These are phyloP conservation scores for Cladosporium sp. DNA, from an alignment of 2,329 filamentous ascomycete species.

Conservation along the genomic window DNA sequence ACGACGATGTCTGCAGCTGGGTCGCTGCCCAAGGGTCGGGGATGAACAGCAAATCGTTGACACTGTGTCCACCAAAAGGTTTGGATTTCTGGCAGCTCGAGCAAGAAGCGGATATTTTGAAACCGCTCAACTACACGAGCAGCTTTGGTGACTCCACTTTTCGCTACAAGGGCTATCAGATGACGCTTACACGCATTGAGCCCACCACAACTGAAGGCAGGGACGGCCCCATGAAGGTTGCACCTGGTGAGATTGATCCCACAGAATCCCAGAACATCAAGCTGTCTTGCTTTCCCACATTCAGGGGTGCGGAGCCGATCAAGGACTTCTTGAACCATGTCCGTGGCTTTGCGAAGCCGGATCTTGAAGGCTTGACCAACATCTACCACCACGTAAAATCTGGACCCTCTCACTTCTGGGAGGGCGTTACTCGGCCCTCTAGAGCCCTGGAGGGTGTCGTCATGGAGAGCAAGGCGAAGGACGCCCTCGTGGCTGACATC, in stretches of 20 bases:
- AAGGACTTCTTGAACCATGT: not conserved
- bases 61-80: not conserved
- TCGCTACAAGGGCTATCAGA: not conserved
- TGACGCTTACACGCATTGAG: slow-evolving; percentile 6
- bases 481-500: slow-evolving; percentile 62
- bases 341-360: not conserved
- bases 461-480: slow-evolving; percentile 62
- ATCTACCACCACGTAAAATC: not conserved
- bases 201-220: not conserved
- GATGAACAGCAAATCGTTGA: not conserved
- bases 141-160: slow-evolving; percentile 21
- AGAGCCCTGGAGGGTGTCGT: slow-evolving; percentile 70
- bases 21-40: not conserved
- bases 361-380: not conserved
- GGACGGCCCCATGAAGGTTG: not conserved
- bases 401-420: not conserved
- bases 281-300: not conserved
- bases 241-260: slow-evolving; percentile 20
- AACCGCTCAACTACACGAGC: slow-evolving; percentile 24
- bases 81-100: not conserved
- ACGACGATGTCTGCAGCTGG: not conserved
- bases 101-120: too few relatives aligned
- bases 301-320: not conserved
- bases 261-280: not conserved
- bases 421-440: slow-evolving; percentile 45